Evolutionary conservation across 371 early-diverging fungal species (phyloP), one percentile per base, ranked within the genome.

Genomic region (Lichtheimia hyalospora): DNA sequence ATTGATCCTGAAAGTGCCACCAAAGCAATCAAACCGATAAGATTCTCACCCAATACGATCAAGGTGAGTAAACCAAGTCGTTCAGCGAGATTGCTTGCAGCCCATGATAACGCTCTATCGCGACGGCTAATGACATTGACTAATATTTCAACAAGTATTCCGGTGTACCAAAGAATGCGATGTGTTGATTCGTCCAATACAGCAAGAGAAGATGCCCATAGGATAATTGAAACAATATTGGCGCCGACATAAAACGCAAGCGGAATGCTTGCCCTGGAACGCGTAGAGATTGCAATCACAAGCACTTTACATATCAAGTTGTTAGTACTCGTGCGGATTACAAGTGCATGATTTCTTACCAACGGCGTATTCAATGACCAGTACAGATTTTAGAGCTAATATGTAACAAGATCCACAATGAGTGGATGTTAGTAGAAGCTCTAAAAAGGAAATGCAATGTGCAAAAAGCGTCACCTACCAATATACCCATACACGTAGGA

Each of bases 31-130:
- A 79, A 54, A n/a, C 77, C 75, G 69, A 79, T 76, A 57, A 79
- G 54, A 40, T 79, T 79, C 34, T 79, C 80, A 41, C 82, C 83
- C 15, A 85, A 61, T 2, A 85, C 85, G 62, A 85, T 82, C 40
- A 85, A 58, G 1, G 85, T 76, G 15, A 85, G 71, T 8, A 85
- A 60, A 16, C 83, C 85, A 3, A 85, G 64, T 5, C 85, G 72
- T 43, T 85, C 85, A 10, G 85, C 83, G 23, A 85, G 49, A 63
- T 85, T 81, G 57, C 85, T 83, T 5, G 83, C 85, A 16, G 85
- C 85, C 81, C 82, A 83, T 5, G 85, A 82, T 3, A 85, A 69
- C 0, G 75, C 67, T n/a, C 76, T 79, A 39, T 82, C 71, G 10
- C 74, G 65, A 4, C 80, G 71, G 40, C 83, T 76, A 49, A 80